Conservation (phyloP, 2,329 filamentous ascomycete genomes). For the Pseudovirgaria hyperparasitica region DNA sequence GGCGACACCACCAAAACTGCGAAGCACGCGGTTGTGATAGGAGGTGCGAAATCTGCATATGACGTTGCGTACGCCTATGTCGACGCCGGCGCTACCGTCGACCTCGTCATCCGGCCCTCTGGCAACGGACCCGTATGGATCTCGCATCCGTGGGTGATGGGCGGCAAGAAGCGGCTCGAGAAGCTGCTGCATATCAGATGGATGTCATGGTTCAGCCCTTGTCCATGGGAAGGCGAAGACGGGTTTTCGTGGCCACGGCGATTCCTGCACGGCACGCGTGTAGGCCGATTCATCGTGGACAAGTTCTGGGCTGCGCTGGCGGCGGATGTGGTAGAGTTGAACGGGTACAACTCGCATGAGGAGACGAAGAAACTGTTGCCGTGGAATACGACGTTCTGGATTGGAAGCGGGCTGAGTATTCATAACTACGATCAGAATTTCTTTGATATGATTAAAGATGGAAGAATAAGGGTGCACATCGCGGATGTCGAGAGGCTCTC, state of each 20-base stretch:
- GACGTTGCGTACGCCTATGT: conserved; percentile 50
- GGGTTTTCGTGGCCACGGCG: conserved; percentile 42
- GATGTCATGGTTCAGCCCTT: conserved; percentile 63
- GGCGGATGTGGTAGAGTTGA: conserved; percentile 38
- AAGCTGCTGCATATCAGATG: conserved; percentile 54
- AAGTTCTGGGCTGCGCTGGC: conserved; percentile 44
- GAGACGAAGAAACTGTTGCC: conserved; percentile 30
- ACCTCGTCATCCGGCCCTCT: conserved; percentile 45
- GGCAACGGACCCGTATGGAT: conserved; percentile 50
- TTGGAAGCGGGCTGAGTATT: conserved; percentile 44
- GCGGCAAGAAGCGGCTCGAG: conserved; percentile 55
- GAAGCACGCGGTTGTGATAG: conserved; percentile 37
- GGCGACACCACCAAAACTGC: conserved; percentile 23
- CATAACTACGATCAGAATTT: conserved; percentile 47
- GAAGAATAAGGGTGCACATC: conserved; percentile 42
- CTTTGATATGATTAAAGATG: conserved; percentile 41
- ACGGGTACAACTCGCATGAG: conserved; percentile 30
- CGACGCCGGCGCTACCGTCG: conserved; percentile 36
- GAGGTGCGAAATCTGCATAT: conserved; percentile 50
- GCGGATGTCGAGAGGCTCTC: conserved; percentile 40
- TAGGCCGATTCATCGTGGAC: conserved; percentile 44
- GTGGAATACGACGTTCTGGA: conserved; percentile 35
- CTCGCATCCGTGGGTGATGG: conserved; percentile 49
- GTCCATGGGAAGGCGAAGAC: conserved; percentile 54
- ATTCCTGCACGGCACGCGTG: conserved; percentile 44